Evolutionary conservation across 148 eudicot genomes (phyloP), one percentile per base, ranked within the genome.

Genomic region (Polygonum aviculare): DNA sequence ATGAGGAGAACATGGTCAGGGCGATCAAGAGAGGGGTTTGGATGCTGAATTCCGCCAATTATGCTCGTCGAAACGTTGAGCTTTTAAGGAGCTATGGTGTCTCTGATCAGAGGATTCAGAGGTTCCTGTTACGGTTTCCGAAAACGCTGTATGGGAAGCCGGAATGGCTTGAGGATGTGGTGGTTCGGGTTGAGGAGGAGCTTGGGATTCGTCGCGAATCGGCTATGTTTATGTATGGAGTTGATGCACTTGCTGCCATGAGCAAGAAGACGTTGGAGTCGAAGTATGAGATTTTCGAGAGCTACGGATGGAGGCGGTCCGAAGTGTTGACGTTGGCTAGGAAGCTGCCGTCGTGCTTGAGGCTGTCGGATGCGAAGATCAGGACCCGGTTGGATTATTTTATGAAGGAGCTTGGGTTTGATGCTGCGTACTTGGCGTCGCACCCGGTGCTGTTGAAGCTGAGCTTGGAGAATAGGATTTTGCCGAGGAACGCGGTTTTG

Each of bases 391-490:
- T 80, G 71, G 55, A 73, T 33, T 80, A 48, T 49, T 80, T 70
- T 71, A 70, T 76, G 79, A 72, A 72, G 75, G 79, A 76, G 78
- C 76, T 80, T 39, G 82, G 79, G n/a, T 80, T 70, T 55, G 65
- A 59, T 7, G 22, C 82, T 47, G 31, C 49, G 12, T 80, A 76
- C 78, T 54, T 80, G 73, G 79, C 60, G 44, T 21, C 79, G 2
- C 75, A 73, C 73, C 79, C 79, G 5, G 59, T 22, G n/a, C 76
- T 80, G 51, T 45, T 80, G 16, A 40, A 41, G 41, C 55, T 75
- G 21, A 80, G 79, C 36, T 51, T 76, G 69, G 79, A 80, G 60
- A 80, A 80, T 52, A 60, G 82, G 35, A 74, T 80, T 49, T 38
- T 38, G 49, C 82, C 82, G 0, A 76, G 82, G 63, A 80, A 80